Evolutionary conservation across 2,329 filamentous ascomycete genomes (phyloP), one percentile per base, ranked within the genome.

Genomic region (Fonsecaea pugnacius): DNA sequence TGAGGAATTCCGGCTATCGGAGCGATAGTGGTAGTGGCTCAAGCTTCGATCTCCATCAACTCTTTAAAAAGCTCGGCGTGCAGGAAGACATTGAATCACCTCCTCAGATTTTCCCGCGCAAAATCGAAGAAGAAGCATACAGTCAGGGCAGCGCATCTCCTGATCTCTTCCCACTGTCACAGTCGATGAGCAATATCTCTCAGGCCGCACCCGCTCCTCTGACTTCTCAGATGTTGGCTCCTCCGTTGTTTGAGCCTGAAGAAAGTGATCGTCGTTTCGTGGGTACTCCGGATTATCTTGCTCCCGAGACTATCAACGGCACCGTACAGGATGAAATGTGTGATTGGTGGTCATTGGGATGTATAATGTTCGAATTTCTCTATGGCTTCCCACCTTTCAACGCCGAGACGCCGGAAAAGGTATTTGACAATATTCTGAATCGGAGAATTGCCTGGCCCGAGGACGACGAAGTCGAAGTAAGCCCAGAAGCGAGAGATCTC

Each of bases 301-400:
- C 95, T 0, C 95, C 95, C 0, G 96, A 99, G 75, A 99, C 96
- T 0, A 96, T 99, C 74, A 93, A 92, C 69, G 95, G 96, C 56
- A 88, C 92, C 70, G 92, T 94, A 1, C 95, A 99, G 76, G 95
- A 99, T 73, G 94, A 98, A 76, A 95, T 94, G 70, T 98, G 95
- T 74, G 95, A 99, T 87, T 99, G 95, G 95, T 99, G 95, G 95
- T 98, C 95, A 24, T 84, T 99, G n/a, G 95, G 95, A 0, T 99
- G 96, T 76, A 98, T 99, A 71, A 81, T 98, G 77, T 99, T 97
- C 72, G 95, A 99, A 73, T 97, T 96, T 70, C 80, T 99, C 2
- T 98, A 91, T 73, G 95, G 95, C 0, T 89, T 91, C 63, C 95
- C 95, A 0, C 95, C 95, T 0, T 99, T 99, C 77, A 92, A 98